These are phyloP conservation scores for Aspergillus hiratsukae DNA, from an alignment of 2,329 filamentous ascomycete genomes.

Conservation along the genomic window DNA sequence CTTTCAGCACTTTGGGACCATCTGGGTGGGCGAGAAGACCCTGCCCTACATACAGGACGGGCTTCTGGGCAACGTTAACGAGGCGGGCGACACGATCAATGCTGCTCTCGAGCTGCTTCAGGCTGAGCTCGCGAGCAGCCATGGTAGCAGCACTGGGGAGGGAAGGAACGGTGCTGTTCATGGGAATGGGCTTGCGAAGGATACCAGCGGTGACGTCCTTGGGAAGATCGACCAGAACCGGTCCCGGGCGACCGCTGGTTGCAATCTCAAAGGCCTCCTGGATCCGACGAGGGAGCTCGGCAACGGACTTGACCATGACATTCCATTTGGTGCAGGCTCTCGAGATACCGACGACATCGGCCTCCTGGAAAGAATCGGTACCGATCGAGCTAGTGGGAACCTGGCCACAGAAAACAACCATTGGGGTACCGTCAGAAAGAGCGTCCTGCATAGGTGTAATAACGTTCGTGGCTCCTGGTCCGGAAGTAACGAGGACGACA, in stretches of 20 bases:
- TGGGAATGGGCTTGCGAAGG: slow-evolving; percentile 77
- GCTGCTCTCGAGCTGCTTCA: slow-evolving; percentile 67
- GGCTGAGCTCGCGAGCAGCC: slow-evolving; percentile 68
- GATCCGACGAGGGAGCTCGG: slow-evolving; percentile 86
- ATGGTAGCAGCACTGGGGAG: slow-evolving; percentile 82
- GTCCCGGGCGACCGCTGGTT: slow-evolving; percentile 86
- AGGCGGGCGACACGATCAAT: slow-evolving; percentile 74
- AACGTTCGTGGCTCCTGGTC: slow-evolving; percentile 93
- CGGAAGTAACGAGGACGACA: slow-evolving; percentile 94
- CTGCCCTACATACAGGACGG: slow-evolving; percentile 90
- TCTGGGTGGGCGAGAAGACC: slow-evolving; percentile 77
- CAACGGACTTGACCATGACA: slow-evolving; percentile 93
- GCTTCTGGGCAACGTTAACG: slow-evolving; percentile 86
- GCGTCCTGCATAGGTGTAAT: slow-evolving; percentile 96
- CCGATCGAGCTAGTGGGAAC: slow-evolving; percentile 86
- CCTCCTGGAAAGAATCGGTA: slow-evolving; percentile 95
- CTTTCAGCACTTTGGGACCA: slow-evolving; percentile 72
- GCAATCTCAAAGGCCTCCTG: slow-evolving; percentile 99
- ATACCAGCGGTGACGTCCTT: slow-evolving; percentile 92
- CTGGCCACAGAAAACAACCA: slow-evolving; percentile 95
- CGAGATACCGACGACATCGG: slow-evolving; percentile 89
- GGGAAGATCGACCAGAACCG: slow-evolving; percentile 90
- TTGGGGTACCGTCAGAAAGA: slow-evolving; percentile 87
- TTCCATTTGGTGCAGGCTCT: slow-evolving; percentile 98
- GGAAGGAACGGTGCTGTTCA: slow-evolving; percentile 66